Percentiles rank a stretch among this genome's conserved stretches.
These are phyloP conservation scores for Vigna nakashimae DNA, from an alignment of 306 rosid species.

Conservation along the genomic window DNA sequence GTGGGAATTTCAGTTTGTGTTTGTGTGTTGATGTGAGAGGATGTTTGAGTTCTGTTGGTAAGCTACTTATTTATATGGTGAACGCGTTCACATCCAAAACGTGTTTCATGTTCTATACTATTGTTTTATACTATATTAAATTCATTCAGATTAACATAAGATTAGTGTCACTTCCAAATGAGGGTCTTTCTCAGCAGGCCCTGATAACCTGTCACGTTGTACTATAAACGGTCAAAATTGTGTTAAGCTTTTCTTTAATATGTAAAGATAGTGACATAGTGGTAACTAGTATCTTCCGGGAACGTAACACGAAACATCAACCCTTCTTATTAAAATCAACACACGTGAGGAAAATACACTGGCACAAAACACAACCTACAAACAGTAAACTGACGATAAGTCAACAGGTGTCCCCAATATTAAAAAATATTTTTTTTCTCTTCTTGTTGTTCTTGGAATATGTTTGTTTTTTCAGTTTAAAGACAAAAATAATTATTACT, in stretches of 20 bases:
- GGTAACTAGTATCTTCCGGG: constrained; percentile 20
- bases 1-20: background rate
- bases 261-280: background rate
- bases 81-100: constrained; percentile 35
- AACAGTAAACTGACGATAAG: background rate
- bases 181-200: constrained; percentile 13
- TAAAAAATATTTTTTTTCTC: too few species aligned
- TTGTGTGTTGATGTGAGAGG: background rate
- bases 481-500: too few species aligned
- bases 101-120: constrained; percentile 17
- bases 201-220: background rate
- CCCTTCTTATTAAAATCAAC: background rate
- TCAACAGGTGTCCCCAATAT: background rate
- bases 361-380: background rate
- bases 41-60: background rate
- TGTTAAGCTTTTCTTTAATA: background rate
- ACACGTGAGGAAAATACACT: constrained; percentile 35
- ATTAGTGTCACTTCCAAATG: constrained; percentile 25
- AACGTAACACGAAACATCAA: constrained; percentile 36
- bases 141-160: background rate
- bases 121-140: background rate
- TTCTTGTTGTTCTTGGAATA: too few species aligned
- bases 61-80: constrained; percentile 29
- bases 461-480: too few species aligned
- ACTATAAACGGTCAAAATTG: constrained; percentile 18